phyloP scores from a whole-genome alignment of 768 basidiomycete species.

The Rhodosporidiobolus odoratus region DNA sequence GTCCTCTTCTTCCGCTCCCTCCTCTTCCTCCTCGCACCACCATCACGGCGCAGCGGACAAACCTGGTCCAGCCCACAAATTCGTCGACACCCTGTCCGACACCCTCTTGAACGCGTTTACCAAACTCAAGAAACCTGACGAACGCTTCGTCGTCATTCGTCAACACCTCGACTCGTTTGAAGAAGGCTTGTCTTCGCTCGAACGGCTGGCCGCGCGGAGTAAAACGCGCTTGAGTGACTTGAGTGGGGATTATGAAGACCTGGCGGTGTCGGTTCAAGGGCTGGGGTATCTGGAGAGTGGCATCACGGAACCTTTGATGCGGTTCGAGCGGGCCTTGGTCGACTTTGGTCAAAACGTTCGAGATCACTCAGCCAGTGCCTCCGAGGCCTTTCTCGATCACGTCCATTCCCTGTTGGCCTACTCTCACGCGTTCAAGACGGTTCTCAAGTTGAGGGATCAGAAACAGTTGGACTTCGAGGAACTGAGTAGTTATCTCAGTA shows the following conservation, averaged over 20 bases:
- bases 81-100: conserved; percentile 93
- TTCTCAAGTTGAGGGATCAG: conserved; percentile 91
- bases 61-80: background rate
- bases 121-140: conserved; percentile 92
- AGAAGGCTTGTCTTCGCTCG: conserved; percentile 76
- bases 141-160: conserved; percentile 85
- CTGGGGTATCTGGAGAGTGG: conserved; percentile 96
- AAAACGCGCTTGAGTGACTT: conserved; percentile 84
- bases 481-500: conserved; percentile 85
- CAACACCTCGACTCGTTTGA: conserved; percentile 93
- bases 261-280: conserved; percentile 92
- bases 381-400: conserved; percentile 62
- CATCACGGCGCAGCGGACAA: too few relatives aligned
- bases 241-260: conserved; percentile 91
- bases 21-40: conserved; percentile 48
- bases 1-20: conserved; percentile 49
- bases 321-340: conserved; percentile 90
- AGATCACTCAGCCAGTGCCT: conserved; percentile 1
- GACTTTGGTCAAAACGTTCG: conserved; percentile 56
- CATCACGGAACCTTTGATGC: conserved; percentile 93
- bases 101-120: conserved; percentile 93
- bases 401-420: conserved; percentile 90
- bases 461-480: conserved; percentile 99
- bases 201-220: conserved; percentile 71
- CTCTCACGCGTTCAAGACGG: conserved; percentile 85